Base-by-base conservation (phyloP, 176 grass and related monocot species). In the Leersia perrieri region DNA sequence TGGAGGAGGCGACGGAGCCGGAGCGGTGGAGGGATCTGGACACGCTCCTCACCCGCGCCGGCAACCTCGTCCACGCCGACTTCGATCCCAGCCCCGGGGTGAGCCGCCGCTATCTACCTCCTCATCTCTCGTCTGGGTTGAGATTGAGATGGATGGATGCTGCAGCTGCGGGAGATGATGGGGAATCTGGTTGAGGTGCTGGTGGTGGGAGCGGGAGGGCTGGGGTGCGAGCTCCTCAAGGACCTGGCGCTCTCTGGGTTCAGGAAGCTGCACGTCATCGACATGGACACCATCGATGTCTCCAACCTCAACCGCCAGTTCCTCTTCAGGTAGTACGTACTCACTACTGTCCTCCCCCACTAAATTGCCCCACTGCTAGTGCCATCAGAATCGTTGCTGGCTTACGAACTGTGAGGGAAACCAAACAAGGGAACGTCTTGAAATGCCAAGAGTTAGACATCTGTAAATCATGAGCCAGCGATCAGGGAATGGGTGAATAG, bases 241-340 rank as follows among this genome's bases (percentile, higher is more conserved):
- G 96, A 98, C 82, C 87, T 98, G 26, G 92, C 96, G 20, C 84
- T 98, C 32, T 98, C 92, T 20, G 96, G 96, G 13, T 98, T 98
- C 81, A 98, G 90, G 85, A 91, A 88, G 25, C 86, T 98, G 28
- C 92, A 98, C 66, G 96, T 98, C 68, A 98, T 98, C 38, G 96
- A 98, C 72, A 98, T 98, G 92, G 96, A 98, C 83, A 98, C 96
- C 80, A 98, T 98, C 67, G 96, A 98, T 68, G 88, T 98, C 11
- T 98, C 96, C 78, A 98, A 98, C 67, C 92, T 98, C 85, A 95
- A 95, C 74, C 90, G 96, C 60, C 92, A 98, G 93, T 98, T 98
- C 87, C 90, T 98, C 53, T 98, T 98, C 88, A 98, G 96, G 96
- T 98, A 1, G n/a, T n/a, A n/a, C n/a, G n/a, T n/a, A n/a, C n/a